Conservation (phyloP, 1,139 yeast genomes). For the Suhomyces maxii region DNA sequence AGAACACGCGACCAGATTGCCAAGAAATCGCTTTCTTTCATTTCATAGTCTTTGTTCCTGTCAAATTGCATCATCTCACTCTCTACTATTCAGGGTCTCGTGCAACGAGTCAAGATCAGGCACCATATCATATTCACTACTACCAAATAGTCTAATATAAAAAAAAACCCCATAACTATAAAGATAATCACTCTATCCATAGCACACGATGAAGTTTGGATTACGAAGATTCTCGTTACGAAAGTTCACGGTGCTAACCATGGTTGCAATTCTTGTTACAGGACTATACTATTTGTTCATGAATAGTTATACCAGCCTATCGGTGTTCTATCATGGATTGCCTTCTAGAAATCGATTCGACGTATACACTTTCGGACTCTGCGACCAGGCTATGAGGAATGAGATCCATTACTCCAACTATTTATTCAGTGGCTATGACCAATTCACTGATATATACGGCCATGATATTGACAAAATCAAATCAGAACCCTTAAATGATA, state of each 20-base stretch:
- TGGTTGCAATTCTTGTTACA: neutral
- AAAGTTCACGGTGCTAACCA: slow-evolving; percentile 1
- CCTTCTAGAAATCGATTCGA: slow-evolving; percentile 12
- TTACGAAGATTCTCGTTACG: slow-evolving; percentile 5
- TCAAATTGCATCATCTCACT: no score
- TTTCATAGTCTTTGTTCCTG: no score
- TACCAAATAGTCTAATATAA: no score
- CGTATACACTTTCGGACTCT: slow-evolving; percentile 18
- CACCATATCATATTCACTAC: no score
- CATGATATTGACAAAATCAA: slow-evolving; percentile 15
- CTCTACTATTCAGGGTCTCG: no score
- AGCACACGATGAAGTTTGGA: slow-evolving; percentile 13
- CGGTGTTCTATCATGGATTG: neutral
- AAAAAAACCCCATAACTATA: no score
- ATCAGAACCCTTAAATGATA: slow-evolving; percentile 21
- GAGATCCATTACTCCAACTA: slow-evolving; percentile 34
- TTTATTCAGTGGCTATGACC: slow-evolving; percentile 24
- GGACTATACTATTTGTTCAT: neutral
- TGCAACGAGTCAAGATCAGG: no score
- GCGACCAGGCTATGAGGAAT: slow-evolving; percentile 14
- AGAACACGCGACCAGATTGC: no score
- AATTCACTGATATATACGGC: slow-evolving; percentile 18
- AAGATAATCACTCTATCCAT: no score
- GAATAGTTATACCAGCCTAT: neutral
- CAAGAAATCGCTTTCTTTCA: no score